Base-by-base conservation (phyloP, 2,329 filamentous ascomycete species). In the Diaporthe australafricana region DNA sequence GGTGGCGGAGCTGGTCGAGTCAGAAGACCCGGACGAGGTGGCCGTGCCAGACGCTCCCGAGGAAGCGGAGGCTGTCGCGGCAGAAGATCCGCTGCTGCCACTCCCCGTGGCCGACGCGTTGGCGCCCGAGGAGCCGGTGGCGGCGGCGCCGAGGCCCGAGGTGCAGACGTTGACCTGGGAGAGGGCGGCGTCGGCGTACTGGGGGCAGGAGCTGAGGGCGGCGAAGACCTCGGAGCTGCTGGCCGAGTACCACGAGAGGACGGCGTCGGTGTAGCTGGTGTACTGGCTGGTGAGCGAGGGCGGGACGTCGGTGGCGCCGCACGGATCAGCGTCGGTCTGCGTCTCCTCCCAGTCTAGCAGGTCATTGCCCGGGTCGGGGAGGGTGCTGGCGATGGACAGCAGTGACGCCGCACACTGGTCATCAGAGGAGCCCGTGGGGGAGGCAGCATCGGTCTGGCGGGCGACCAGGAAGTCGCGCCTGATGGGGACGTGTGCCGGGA, bases 161-260 rank as follows among this genome's bases (percentile, higher is more conserved):
- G 50, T 53, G 56, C 60, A 70, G 40, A 53, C 52, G 11, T 35
- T 17, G 20, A 66, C 55, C 42, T 72, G 71, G 50, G 71, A 68
- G n/a, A n/a, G n/a, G n/a, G 71, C 38, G 22, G 74, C 68, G 50
- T 65, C 57, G 66, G 69, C 70, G 70, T 75, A 72, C 16, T 75
- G 47, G 27, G 78, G 76, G 75, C 80, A 81, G 66, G 75, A 9
- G 42, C 72, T 74, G 11, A 80, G 38, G 16, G 76, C 77, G 40
- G 73, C 75, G 52, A 20, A 17, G 25, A 78, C 70, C 22, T 71
- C 74, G 66, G 50, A 73, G 69, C 73, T 75, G 75, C 78, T 60
- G 56, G 55, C 72, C 11, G 47, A 14, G 73, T 70, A 75, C 79
- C 79, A 82, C 55, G 72, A 76, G 32, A 68, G 1, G 32, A 78